These are phyloP conservation scores for Trichoderma asperellum DNA, from an alignment of 2,329 filamentous ascomycete genomes.

Conservation along the genomic window DNA sequence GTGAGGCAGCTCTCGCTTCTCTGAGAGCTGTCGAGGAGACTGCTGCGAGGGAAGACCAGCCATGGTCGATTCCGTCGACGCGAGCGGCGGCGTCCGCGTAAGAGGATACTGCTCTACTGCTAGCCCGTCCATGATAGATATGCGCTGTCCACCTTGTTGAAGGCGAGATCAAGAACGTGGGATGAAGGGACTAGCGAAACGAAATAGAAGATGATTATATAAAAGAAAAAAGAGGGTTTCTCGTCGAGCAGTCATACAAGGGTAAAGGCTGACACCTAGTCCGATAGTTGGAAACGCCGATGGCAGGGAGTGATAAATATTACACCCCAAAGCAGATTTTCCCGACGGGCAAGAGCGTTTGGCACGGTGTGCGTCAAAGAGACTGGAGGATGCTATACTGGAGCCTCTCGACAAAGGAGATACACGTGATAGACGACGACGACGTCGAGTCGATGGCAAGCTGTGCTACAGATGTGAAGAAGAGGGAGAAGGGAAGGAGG, in stretches of 20 bases:
- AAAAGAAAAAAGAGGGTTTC: not conserved
- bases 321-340: conserved; percentile 14
- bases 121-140: conserved; percentile 16
- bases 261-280: conserved; percentile 6
- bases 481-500: not conserved
- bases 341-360: conserved; percentile 2
- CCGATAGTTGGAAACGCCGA: conserved; percentile 6
- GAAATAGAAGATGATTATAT: conserved; percentile 1
- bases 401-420: not conserved
- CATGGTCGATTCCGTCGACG: conserved; percentile 17
- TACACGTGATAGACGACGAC: conserved; percentile 9
- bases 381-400: not conserved
- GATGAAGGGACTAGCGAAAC: not conserved
- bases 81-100: conserved; percentile 17
- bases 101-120: conserved; percentile 20
- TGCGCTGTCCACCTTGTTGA: not conserved
- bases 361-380: conserved; percentile 4
- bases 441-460: not conserved
- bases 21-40: not conserved
- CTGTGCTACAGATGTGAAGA: not conserved
- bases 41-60: conserved; percentile 2
- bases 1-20: conserved; percentile 24
- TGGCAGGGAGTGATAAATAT: not conserved
- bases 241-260: conserved; percentile 1
- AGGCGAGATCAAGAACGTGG: not conserved